Base-by-base conservation (phyloP, 192 early-diverging fungal species). In the Backusella westeae region DNA sequence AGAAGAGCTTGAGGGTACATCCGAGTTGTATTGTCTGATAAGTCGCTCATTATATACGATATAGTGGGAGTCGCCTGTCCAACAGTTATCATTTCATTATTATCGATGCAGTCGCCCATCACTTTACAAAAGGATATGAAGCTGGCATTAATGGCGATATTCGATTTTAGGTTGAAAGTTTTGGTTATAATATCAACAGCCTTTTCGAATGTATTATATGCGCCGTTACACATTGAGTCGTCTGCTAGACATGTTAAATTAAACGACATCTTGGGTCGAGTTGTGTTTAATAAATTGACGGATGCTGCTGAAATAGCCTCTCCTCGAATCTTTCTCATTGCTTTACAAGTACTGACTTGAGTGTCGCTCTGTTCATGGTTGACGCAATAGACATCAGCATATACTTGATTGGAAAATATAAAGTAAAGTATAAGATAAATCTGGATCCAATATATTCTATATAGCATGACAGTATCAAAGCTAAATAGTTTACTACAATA, bases 1-100 rank as follows among this genome's bases (percentile, higher is more conserved):
- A 86, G 34, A 14, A 82, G 66, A 9, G 82, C 66, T 71, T 86
- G 85, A 34, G 85, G 85, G 41, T 80, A 86, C 70, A 84, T 75
- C 19, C 83, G 34, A 6, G 59, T 68, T 52, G 82, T 53, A 23
- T 77, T 78, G 46, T 86, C 85, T 1, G 59, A 34, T 21, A 23
- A 0, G 65, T 83, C 85, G 6, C 36, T 53, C 72, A 84, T 77
- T 6, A 75, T 35, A 53, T 80, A 76, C 14, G 78, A 76, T 41
- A 78, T 70, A 15, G 83, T 44, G 1, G 83, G 83, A 65, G 63
- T 80, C 0, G 82, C 80, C 26, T 78, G 77, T 26, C 85, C 80
- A 35, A 72, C 71, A 10, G 76, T 36, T 70, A 59, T 29, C 19
- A 46, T 67, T 17, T 46, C 52, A 63, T 76, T 68, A 12, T 44